A percentile compares a stretch with the other conserved stretches of the same genome.
Conservation (phyloP, 2,329 filamentous ascomycete species). For the Fusarium denticulatum region DNA sequence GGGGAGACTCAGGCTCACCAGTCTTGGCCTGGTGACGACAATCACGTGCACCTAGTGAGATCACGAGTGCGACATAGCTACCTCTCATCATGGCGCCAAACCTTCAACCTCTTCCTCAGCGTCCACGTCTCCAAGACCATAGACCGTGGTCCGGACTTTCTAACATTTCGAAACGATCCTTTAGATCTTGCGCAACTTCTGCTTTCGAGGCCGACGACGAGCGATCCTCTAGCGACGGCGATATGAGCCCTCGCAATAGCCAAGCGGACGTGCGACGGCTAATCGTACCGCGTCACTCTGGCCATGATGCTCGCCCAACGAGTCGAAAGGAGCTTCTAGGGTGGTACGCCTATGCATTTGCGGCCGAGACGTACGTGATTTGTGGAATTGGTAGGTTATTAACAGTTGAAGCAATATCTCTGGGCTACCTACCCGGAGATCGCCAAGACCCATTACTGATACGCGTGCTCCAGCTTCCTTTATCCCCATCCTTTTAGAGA, state of each 20-base stretch:
- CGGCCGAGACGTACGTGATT: constrained; percentile 94
- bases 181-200: constrained; percentile 66
- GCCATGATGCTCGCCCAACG: constrained; percentile 89
- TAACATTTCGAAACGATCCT: constrained; percentile 64
- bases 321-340: constrained; percentile 87
- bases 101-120: constrained; percentile 44
- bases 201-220: constrained; percentile 78
- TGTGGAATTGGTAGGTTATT: constrained; percentile 73
- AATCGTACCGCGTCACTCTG: constrained; percentile 69
- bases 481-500: constrained; percentile 94
- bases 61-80: constrained; percentile 27
- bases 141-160: constrained; percentile 62
- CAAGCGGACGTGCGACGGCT: constrained; percentile 50
- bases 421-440: not conserved
- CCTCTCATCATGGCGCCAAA: constrained; percentile 36
- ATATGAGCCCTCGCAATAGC: constrained; percentile 51
- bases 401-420: not conserved
- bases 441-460: constrained; percentile 6
- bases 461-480: constrained; percentile 74
- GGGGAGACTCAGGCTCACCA: constrained; percentile 6
- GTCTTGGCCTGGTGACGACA: constrained; percentile 38
- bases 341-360: constrained; percentile 97
- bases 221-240: constrained; percentile 58
- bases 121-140: constrained; percentile 53
- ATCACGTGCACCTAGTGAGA: constrained; percentile 43